Conservation (phyloP, 1,284 basidiomycete genomes). For the Cryptococcus depauperatus region DNA sequence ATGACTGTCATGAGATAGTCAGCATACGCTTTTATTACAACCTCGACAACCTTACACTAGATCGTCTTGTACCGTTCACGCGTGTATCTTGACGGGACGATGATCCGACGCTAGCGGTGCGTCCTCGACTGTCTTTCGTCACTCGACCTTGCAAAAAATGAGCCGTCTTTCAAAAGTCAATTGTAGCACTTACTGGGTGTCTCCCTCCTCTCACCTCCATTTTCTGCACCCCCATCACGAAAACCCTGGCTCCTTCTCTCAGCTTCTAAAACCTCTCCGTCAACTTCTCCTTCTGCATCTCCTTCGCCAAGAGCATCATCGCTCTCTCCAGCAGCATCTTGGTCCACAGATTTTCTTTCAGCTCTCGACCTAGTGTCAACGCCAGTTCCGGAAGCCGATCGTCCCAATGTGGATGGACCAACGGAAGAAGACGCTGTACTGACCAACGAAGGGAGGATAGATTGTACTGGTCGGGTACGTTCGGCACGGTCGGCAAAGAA, state of each 20-base stretch:
- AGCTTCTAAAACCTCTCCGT: slow-evolving; percentile 8
- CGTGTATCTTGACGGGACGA: slow-evolving; percentile 6
- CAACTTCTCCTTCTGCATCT: slow-evolving; percentile 17
- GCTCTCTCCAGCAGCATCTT: slow-evolving; percentile 38
- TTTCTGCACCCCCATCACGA: slow-evolving; percentile 5
- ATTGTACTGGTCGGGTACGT: slow-evolving; percentile 49
- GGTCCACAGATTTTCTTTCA: slow-evolving; percentile 20
- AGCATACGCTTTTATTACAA: neutral
- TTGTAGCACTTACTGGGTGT: slow-evolving; percentile 12
- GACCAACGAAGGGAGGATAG: slow-evolving; percentile 46
- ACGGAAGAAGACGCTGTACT: slow-evolving; percentile 4
- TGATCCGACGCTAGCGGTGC: slow-evolving; percentile 8
- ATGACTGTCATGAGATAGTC: slow-evolving; percentile 15
- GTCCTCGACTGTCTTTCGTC: slow-evolving; percentile 3
- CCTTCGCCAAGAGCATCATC: slow-evolving; percentile 24
- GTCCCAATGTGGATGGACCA: neutral
- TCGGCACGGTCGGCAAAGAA: slow-evolving; percentile 85
- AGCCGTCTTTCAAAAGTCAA: too few species aligned
- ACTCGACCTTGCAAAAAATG: slow-evolving; percentile 1
- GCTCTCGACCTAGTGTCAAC: neutral
- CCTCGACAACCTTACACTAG: slow-evolving; percentile 6
- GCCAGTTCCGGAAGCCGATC: neutral
- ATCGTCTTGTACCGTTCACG: slow-evolving; percentile 5
- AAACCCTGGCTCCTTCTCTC: slow-evolving; percentile 3
- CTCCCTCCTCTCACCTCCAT: slow-evolving; percentile 4